Evolutionary conservation across 768 basidiomycete species (phyloP).

Genomic region (Cyclocybe cylindracea): DNA sequence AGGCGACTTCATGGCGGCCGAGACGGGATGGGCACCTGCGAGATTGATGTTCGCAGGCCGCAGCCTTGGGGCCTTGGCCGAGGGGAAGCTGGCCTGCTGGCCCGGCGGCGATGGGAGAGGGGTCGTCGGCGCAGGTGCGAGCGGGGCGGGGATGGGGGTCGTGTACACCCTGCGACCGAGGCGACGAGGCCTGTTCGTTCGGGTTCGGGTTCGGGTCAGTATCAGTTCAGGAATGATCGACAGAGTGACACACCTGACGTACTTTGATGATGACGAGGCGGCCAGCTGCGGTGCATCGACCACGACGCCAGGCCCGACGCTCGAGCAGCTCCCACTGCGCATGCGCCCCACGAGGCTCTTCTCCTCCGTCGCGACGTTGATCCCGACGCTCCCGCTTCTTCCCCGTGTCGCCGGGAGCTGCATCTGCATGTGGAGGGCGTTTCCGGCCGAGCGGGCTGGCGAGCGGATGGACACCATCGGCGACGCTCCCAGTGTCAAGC

Average conservation of each 20-base stretch:
- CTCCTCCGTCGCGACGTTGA: conserved; percentile 30
- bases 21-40: neutral
- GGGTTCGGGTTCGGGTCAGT: too few species aligned
- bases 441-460: conserved; percentile 49
- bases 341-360: conserved; percentile 52
- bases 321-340: conserved; percentile 53
- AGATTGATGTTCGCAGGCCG: conserved; percentile 9
- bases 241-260: conserved; percentile 2
- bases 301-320: conserved; percentile 20
- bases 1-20: conserved; percentile 1
- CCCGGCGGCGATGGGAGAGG: conserved; percentile 40
- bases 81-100: conserved; percentile 1
- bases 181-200: conserved; percentile 39
- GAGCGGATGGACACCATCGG: conserved; percentile 63
- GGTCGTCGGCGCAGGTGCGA: conserved; percentile 38
- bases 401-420: conserved; percentile 39
- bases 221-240: neutral
- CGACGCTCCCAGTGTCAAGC: conserved; percentile 52
- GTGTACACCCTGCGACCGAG: conserved; percentile 34
- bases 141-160: conserved; percentile 31
- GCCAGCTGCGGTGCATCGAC: conserved; percentile 4
- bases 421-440: conserved; percentile 51
- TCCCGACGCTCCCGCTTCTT: conserved; percentile 47
- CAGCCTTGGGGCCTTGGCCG: neutral
- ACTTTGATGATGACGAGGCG: conserved; percentile 12